phyloP scores from a whole-genome alignment of 495 filamentous ascomycete genomes.

The Penicillium riverlandense region DNA sequence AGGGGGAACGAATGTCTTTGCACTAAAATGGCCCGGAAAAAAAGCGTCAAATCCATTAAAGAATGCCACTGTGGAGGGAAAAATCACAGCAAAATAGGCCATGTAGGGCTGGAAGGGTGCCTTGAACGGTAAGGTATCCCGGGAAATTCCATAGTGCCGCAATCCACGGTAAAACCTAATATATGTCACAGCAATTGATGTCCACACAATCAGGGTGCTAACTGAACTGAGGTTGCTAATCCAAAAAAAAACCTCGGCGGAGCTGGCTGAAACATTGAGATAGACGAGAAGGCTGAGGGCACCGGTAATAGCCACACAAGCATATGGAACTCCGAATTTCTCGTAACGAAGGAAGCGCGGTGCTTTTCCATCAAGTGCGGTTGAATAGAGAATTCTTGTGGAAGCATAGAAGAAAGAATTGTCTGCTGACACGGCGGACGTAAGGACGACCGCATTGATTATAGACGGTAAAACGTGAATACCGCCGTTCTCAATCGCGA shows the following conservation, averaged over 20 bases:
- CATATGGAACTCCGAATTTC: constrained; percentile 34
- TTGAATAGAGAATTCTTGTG: constrained; percentile 40
- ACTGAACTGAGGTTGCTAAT: constrained; percentile 48
- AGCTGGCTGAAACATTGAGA: constrained; percentile 21
- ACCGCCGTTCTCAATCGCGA: constrained; percentile 48
- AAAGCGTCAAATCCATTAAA: constrained; percentile 56
- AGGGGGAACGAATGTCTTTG: constrained; percentile 22
- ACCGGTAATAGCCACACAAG: constrained; percentile 19
- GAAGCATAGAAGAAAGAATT: constrained; percentile 71
- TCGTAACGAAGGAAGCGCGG: constrained; percentile 46
- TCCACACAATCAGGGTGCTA: constrained; percentile 49
- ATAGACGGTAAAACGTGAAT: constrained; percentile 61
- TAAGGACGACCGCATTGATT: constrained; percentile 67
- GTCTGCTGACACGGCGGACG: constrained; percentile 54
- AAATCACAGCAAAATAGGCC: constrained; percentile 40
- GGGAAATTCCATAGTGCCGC: constrained; percentile 36
- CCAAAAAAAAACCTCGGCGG: constrained; percentile 36
- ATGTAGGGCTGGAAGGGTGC: constrained; percentile 44
- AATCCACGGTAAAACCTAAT: constrained; percentile 48
- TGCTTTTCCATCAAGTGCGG: constrained; percentile 21
- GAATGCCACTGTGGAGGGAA: constrained; percentile 42
- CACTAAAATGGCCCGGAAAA: constrained; percentile 37
- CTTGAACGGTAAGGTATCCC: constrained; percentile 39
- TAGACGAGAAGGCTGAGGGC: constrained; percentile 21
- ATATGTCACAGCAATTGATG: constrained; percentile 44